Evolutionary conservation across 2,329 filamentous ascomycete species (phyloP), one percentile per base, ranked within the genome.

Genomic region (Trichoderma sp.): DNA sequence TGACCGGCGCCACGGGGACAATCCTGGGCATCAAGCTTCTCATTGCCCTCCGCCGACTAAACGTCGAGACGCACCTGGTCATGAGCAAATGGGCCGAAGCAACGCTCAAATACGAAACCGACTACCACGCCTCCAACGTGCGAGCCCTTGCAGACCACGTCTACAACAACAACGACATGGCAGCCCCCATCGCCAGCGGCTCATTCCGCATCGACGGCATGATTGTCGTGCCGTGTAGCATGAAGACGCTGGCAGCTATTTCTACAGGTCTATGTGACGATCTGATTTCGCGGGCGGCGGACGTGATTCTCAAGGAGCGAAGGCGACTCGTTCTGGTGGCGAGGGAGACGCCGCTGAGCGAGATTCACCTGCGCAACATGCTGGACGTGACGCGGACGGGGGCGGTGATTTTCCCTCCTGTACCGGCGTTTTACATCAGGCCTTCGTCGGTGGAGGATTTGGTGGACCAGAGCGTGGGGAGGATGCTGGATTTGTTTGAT

Each of bases 361-460:
- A 80, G 25, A 82, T 84, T 35, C 82, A 85, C 70, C 70, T 82
- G 17, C 68, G 77, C 2, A 84, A 84, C 68, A 85, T 85, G 82
- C 67, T 81, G 25, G 74, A 73, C 4, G 73, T 83, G 2, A 74
- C 72, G 13, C 70, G 72, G 1, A 77, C 77, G 0, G 82, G 81
- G 0, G 82, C 80, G 0, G 74, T 84, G 2, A 79, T 84, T 19
- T 81, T 79, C 19, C 82, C 81, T 2, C 80, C 81, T 0, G 79
- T 84, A 2, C 78, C 76, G 10, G 81, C 77, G n/a, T 84, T 80
- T 50, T 84, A 84, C 68, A 83, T 78, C 3, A 72, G 72, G 50
- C 77, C 82, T 10, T 70, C 69, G 0, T 73, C 73, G 2, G 70
- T 84, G 1, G 78, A 83, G 3, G 82, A 83, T n/a, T 56, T 82